Evolutionary conservation across 495 filamentous ascomycete species (phyloP).

Genomic region (Halenospora varia): DNA sequence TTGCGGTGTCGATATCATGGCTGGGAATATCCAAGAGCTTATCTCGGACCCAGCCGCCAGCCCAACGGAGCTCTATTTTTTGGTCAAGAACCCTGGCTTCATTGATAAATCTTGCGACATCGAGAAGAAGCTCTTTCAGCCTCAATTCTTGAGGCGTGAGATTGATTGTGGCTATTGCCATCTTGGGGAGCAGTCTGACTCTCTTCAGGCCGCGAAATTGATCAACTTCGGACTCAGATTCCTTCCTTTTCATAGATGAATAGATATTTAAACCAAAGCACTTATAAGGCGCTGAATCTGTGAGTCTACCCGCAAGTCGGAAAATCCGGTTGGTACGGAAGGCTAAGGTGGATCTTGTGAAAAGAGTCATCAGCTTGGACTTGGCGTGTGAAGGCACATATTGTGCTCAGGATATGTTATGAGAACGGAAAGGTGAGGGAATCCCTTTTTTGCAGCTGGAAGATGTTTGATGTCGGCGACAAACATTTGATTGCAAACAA

Average conservation of each 20-base stretch:
- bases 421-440: too few species aligned
- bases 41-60: constrained; percentile 98
- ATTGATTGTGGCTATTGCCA: constrained; percentile 40
- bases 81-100: constrained; percentile 41
- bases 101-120: constrained; percentile 67
- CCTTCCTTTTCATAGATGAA: constrained; percentile 21
- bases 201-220: constrained; percentile 2
- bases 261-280: neutral
- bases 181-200: constrained; percentile 9
- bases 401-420: too few species aligned
- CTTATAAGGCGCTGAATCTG: neutral
- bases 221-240: neutral
- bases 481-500: too few species aligned
- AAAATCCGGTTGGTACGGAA: neutral
- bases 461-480: too few species aligned
- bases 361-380: too few species aligned
- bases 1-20: constrained; percentile 92
- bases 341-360: too few species aligned
- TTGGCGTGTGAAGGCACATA: too few species aligned
- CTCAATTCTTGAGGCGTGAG: constrained; percentile 65
- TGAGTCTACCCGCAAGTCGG: constrained; percentile 11
- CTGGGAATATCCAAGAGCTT: constrained; percentile 79
- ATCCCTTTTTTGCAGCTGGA: too few species aligned
- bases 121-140: constrained; percentile 66
- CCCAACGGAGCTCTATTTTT: constrained; percentile 73